Percentiles rank a stretch among this genome's conserved stretches.
These are phyloP conservation scores for Nothopassalora personata DNA, from an alignment of 2,329 filamentous ascomycete species.

Conservation along the genomic window DNA sequence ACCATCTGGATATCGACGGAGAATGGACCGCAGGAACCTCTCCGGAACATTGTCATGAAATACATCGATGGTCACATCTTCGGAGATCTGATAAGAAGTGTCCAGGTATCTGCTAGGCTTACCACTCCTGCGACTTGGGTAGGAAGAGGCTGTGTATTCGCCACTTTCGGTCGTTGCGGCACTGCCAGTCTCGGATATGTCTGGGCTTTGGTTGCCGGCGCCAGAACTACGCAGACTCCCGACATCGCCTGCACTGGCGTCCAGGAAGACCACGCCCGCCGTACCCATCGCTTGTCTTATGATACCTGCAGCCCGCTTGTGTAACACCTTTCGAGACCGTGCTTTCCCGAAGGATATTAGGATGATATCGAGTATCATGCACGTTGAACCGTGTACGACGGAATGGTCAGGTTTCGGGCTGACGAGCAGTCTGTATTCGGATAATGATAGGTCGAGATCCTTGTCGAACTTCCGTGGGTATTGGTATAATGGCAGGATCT, in stretches of 20 bases:
- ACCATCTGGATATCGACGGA: conserved; percentile 12
- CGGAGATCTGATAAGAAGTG: conserved; percentile 2
- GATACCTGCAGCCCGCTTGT: conserved; percentile 8
- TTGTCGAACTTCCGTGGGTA: background rate
- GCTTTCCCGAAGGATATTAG: conserved; percentile 6
- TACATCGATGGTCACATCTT: background rate
- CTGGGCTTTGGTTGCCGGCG: background rate
- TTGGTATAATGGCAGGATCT: background rate
- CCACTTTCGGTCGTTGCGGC: background rate
- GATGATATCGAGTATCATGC: background rate
- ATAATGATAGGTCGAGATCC: background rate
- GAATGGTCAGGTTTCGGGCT: background rate
- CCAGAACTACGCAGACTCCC: conserved; percentile 10
- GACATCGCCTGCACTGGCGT: conserved; percentile 22
- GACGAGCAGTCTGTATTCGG: background rate
- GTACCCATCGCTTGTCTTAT: conserved; percentile 33
- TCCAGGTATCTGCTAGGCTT: conserved; percentile 6
- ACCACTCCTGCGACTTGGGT: background rate
- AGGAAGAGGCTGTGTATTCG: background rate
- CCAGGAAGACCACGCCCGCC: conserved; percentile 42
- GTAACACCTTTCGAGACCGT: background rate
- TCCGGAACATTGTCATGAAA: conserved; percentile 1
- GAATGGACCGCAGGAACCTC: conserved; percentile 8
- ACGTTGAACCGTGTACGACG: background rate
- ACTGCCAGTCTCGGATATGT: background rate